Conservation (phyloP, 768 basidiomycete genomes). For the Butyriboletus loyo region DNA sequence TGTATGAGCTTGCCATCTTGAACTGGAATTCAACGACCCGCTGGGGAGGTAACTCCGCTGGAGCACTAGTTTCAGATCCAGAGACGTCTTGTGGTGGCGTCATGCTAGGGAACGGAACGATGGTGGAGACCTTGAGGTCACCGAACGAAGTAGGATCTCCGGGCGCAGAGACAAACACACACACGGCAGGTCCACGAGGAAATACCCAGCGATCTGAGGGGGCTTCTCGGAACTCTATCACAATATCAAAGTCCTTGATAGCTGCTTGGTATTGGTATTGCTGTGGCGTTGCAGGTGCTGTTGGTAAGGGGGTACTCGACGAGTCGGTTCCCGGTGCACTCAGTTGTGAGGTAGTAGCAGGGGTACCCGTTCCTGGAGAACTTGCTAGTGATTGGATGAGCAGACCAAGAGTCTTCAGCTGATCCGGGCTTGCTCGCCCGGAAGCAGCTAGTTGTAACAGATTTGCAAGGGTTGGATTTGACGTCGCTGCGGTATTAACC, state of each 20-base stretch:
- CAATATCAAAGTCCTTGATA: constrained; percentile 64
- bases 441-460: constrained; percentile 63
- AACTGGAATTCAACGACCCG: constrained; percentile 48
- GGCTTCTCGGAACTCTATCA: constrained; percentile 67
- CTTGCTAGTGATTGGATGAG: constrained; percentile 67
- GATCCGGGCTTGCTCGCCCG: constrained; percentile 57
- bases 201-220: constrained; percentile 65
- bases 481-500: constrained; percentile 63
- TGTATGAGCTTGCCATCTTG: constrained; percentile 41
- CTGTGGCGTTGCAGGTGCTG: constrained; percentile 10
- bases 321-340: constrained; percentile 1
- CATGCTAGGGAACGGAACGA: constrained; percentile 42
- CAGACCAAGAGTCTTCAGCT: constrained; percentile 65
- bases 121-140: constrained; percentile 41
- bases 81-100: constrained; percentile 9
- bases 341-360: constrained; percentile 8
- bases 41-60: constrained; percentile 10
- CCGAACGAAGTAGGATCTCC: constrained; percentile 14
- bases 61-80: constrained; percentile 10
- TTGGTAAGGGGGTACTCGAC: constrained; percentile 13
- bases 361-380: constrained; percentile 4
- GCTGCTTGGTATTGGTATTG: constrained; percentile 29
- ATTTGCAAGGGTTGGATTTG: constrained; percentile 66
- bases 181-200: constrained; percentile 56
- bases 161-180: constrained; percentile 37